Evolutionary conservation across 441 rosid species (phyloP), one percentile per base, ranked within the genome.

Genomic region (Hura crepitans): DNA sequence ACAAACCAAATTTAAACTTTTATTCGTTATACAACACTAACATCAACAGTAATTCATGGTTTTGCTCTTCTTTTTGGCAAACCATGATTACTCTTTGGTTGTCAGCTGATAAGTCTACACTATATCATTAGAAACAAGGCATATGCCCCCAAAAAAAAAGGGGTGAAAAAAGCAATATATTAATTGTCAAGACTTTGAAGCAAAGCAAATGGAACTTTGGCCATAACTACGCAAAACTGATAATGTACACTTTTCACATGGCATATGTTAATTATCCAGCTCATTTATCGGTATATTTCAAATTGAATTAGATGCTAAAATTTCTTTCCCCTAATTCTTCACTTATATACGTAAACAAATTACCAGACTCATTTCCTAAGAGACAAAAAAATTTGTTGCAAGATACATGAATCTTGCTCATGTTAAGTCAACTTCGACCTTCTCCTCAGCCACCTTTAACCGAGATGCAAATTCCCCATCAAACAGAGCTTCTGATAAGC

Each of bases 301-400:
- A 70, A 75, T 74, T 58, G 70, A 74, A 80, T 68, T 68, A 58
- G 68, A 61, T 8, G 60, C 60, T 69, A 45, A 33, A 56, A 65
- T 72, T 69, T 50, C 62, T 74, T 63, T 74, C 35, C 64, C 71
- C 76, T 75, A 47, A 72, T 60, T 68, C 57, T 70, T 74, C 71
- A 75, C 80, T n/a, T 85, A 84, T 84, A 75, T 79, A 87, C 78
- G 80, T 78, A 68, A 74, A 80, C 66, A 77, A 76, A 75, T 69
- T 55, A 74, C 79, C 70, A 22, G 37, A 64, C 77, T 78, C 72
- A 37, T 39, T 71, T 73, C 62, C 68, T 59, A 50, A 20, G n/a
- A n/a, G 67, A 70, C 68, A 62, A 81, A 77, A 72, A 77, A 68
- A n/a, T n/a, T 75, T 78, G 80, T 56, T 49, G 83, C 81, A 62